phyloP scores from a whole-genome alignment of 1,139 yeast genomes.

The Lodderomyces parapsilosis region DNA sequence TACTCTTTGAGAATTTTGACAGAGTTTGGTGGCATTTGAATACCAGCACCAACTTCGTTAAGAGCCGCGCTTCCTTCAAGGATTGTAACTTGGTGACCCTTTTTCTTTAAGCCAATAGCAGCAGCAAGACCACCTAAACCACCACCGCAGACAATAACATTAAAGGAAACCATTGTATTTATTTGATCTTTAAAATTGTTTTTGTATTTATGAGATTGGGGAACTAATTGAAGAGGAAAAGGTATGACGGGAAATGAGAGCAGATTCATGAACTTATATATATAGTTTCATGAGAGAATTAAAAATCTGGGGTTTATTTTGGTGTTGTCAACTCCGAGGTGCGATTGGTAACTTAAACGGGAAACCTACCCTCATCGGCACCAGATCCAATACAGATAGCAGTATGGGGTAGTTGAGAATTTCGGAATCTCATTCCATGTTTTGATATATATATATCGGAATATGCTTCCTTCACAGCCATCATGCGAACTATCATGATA shows the following conservation, averaged over 20 bases:
- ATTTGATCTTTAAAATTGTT: not conserved
- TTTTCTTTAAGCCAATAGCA: not conserved
- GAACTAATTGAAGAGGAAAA: not conserved
- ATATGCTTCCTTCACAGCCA: too few relatives aligned
- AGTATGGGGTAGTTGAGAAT: too few relatives aligned
- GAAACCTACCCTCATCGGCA: too few relatives aligned
- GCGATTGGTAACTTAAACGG: too few relatives aligned
- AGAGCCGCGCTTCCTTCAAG: not conserved
- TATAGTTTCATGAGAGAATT: too few relatives aligned
- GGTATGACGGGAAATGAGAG: not conserved
- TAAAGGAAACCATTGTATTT: not conserved
- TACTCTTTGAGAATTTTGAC: slow-evolving; percentile 1
- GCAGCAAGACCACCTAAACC: not conserved
- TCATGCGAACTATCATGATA: too few relatives aligned
- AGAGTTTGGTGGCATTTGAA: slow-evolving; percentile 2
- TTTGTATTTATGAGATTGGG: not conserved
- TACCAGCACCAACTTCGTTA: slow-evolving; percentile 2
- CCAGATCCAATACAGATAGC: too few relatives aligned
- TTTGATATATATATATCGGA: too few relatives aligned
- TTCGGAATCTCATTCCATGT: too few relatives aligned
- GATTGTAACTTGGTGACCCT: not conserved
- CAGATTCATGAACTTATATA: not conserved
- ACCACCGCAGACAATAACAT: not conserved
- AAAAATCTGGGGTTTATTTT: too few relatives aligned
- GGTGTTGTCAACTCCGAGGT: too few relatives aligned